These are phyloP conservation scores for Pholiota microspora DNA, from an alignment of 768 basidiomycete species.

Conservation along the genomic window DNA sequence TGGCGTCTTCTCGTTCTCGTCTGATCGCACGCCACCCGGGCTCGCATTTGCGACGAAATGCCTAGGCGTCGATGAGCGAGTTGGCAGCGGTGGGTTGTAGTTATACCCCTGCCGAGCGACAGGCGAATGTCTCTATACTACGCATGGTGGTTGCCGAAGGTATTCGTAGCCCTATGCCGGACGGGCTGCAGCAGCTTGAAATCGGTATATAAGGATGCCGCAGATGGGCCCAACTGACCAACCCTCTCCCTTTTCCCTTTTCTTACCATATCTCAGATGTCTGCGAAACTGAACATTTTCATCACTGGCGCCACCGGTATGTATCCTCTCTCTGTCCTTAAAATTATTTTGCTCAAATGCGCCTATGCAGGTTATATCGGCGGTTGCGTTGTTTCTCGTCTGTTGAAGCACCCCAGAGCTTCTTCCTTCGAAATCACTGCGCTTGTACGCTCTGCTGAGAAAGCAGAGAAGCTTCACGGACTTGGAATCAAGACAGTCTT, in stretches of 20 bases:
- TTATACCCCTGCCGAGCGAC: too few species aligned
- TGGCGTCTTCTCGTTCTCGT: too few species aligned
- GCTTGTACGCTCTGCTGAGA: slow-evolving; percentile 41
- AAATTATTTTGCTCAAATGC: background rate
- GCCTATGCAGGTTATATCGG: slow-evolving; percentile 43
- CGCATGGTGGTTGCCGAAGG: background rate
- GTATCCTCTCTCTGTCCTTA: background rate
- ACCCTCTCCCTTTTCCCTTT: background rate
- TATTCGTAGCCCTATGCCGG: background rate
- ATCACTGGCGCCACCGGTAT: slow-evolving; percentile 7
- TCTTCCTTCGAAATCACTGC: slow-evolving; percentile 36
- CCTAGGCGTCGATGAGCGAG: background rate
- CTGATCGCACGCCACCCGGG: too few species aligned
- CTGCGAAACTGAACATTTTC: slow-evolving; percentile 2
- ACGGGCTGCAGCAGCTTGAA: too few species aligned
- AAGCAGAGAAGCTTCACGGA: slow-evolving; percentile 37
- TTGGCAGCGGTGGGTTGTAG: too few species aligned
- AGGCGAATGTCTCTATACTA: too few species aligned
- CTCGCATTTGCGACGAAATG: too few species aligned
- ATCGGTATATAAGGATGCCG: background rate
- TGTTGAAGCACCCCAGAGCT: slow-evolving; percentile 34
- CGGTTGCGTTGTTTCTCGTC: slow-evolving; percentile 37
- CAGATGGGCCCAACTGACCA: background rate
- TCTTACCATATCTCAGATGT: background rate
- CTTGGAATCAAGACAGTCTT: slow-evolving; percentile 33